These are phyloP conservation scores for Biscutella laevigata DNA, from an alignment of 441 rosid species.

Conservation along the genomic window DNA sequence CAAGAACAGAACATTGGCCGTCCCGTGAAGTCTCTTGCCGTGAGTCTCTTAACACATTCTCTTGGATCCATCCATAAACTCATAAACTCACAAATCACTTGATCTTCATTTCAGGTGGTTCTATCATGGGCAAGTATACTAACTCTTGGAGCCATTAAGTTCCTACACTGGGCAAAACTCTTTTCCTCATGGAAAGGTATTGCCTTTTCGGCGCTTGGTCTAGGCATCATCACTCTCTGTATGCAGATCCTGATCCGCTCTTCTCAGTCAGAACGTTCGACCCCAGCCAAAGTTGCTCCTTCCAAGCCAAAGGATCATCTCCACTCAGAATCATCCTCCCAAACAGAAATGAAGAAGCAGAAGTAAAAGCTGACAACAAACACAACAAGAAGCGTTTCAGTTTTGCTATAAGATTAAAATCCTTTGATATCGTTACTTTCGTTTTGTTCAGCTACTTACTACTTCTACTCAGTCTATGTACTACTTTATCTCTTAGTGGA, in stretches of 20 bases:
- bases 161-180: conserved; percentile 73
- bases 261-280: conserved; percentile 88
- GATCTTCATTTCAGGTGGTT: conserved; percentile 47
- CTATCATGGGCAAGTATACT: conserved; percentile 56
- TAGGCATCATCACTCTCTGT: conserved; percentile 58
- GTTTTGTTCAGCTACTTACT: conserved; percentile 13
- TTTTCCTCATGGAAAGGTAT: conserved; percentile 88
- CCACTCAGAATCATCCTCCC: conserved; percentile 22
- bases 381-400: conserved; percentile 21
- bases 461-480: conserved; percentile 1
- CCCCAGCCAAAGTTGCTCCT: conserved; percentile 72
- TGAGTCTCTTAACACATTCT: conserved; percentile 26
- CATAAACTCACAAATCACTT: background rate
- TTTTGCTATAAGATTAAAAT: conserved; percentile 20
- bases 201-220: conserved; percentile 37
- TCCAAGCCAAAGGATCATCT: conserved; percentile 36
- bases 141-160: conserved; percentile 52
- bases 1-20: conserved; percentile 68
- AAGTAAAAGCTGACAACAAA: conserved; percentile 19
- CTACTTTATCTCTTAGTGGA: conserved; percentile 14
- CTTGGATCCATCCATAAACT: conserved; percentile 5
- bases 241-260: conserved; percentile 82
- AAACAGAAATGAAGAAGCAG: conserved; percentile 28
- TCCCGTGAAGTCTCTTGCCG: conserved; percentile 71
- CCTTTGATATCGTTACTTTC: conserved; percentile 15